Conservation (phyloP, 1,284 basidiomycete species). For the Schizophyllum amplum region DNA sequence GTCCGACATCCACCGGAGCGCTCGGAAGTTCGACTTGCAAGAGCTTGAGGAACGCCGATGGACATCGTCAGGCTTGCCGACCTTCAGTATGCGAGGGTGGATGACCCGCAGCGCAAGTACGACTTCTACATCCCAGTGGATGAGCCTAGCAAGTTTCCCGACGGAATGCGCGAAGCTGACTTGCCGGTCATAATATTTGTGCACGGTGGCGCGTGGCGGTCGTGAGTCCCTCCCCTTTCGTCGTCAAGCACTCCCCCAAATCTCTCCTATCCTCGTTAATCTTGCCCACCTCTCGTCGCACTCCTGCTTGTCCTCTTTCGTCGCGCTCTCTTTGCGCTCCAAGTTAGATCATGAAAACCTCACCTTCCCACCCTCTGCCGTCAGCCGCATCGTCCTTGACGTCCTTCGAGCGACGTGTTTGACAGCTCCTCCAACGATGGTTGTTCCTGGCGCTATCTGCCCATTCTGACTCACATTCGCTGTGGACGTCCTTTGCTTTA, state of each 20-base stretch:
- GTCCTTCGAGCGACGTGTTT: not conserved
- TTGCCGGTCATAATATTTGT: slow-evolving; percentile 33
- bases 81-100: slow-evolving; percentile 32
- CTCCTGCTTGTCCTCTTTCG: not conserved
- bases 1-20: too few relatives aligned
- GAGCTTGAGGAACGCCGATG: not conserved
- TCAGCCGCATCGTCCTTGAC: not conserved
- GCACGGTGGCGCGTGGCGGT: slow-evolving; percentile 75
- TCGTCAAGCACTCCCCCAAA: too few relatives aligned
- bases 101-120: slow-evolving; percentile 31
- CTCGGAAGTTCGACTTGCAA: too few relatives aligned
- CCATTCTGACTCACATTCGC: too few relatives aligned
- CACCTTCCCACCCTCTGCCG: too few relatives aligned
- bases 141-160: not conserved
- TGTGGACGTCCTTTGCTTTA: too few relatives aligned
- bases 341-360: slow-evolving; percentile 2
- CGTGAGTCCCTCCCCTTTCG: slow-evolving; percentile 36
- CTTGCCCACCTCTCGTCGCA: too few relatives aligned
- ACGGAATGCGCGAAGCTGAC: not conserved
- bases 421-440: not conserved
- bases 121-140: slow-evolving; percentile 36
- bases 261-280: too few relatives aligned
- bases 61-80: slow-evolving; percentile 21
- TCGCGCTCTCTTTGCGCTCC: not conserved
- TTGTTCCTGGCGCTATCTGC: not conserved